A percentile compares a stretch with the other conserved stretches of the same genome.
These are phyloP conservation scores for Suhomyces yuchorum DNA, from an alignment of 1,139 yeast species.

Conservation along the genomic window DNA sequence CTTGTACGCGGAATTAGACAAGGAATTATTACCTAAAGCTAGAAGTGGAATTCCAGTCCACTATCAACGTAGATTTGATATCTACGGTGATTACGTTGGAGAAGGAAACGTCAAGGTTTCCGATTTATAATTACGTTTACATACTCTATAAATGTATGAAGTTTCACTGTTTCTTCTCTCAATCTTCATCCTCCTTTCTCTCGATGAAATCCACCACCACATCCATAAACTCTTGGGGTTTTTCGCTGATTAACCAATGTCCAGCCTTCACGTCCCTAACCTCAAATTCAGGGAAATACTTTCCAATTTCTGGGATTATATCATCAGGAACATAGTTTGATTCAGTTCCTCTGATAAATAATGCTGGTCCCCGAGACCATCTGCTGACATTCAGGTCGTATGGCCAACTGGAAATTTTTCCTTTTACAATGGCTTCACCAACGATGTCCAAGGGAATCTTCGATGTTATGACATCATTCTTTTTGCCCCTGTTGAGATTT, in stretches of 20 bases:
- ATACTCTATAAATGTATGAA: not conserved
- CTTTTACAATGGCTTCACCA: conserved; percentile 61
- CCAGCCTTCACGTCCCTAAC: conserved; percentile 78
- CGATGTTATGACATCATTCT: conserved; percentile 38
- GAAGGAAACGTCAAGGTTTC: conserved; percentile 44
- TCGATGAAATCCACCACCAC: conserved; percentile 60
- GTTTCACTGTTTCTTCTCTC: too few relatives aligned
- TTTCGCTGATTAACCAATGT: conserved; percentile 88
- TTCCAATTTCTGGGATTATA: conserved; percentile 69
- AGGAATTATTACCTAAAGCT: conserved; percentile 57
- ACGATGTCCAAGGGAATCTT: conserved; percentile 73
- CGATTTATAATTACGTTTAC: conserved; percentile 24
- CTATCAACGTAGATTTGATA: conserved; percentile 80
- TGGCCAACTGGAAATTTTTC: conserved; percentile 78
- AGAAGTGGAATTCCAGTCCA: conserved; percentile 79
- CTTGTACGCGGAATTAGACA: conserved; percentile 76
- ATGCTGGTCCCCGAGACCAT: conserved; percentile 66
- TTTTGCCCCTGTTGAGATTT: conserved; percentile 56
- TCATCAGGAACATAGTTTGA: conserved; percentile 89
- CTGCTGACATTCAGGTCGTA: conserved; percentile 55
- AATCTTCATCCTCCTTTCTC: conserved; percentile 50
- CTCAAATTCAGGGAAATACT: conserved; percentile 77
- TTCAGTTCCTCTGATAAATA: conserved; percentile 78
- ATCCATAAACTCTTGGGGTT: conserved; percentile 68
- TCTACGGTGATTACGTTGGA: conserved; percentile 68